Evolutionary conservation across 805 yeast species (phyloP), one percentile per base, ranked within the genome.

Genomic region (Yamadazyma phyllophila): DNA sequence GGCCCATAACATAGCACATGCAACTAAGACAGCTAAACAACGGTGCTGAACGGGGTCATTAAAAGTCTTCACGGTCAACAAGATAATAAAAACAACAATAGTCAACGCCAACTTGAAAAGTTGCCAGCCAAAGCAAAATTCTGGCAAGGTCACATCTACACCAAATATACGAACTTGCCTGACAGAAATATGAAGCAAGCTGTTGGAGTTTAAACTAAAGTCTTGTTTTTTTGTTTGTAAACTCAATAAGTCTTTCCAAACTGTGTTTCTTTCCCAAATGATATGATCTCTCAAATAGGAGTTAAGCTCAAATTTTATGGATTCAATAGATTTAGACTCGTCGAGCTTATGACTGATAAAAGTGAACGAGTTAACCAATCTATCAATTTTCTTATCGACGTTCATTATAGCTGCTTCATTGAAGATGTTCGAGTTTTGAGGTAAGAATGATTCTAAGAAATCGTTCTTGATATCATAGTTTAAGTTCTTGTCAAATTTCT

Each of bases 181-280:
- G 55, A 54, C 38, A n/a, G 49, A 46, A 47, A 65, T 40, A 36
- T 56, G 41, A 49, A 64, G 52, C 17, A 54, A 48, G 14, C 43
- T 36, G 26, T 50, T 49, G 8, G 51, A 39, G 32, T 46, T 51
- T 15, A 63, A 39, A 42, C 63, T 53, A 46, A 66, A 56, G 46
- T 62, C 61, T 50, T 63, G 65, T 16, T 63, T 50, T 35, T 55
- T 56, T 53, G 59, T 61, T 47, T 65, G 69, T 56, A 91, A 66
- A 16, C 94, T 92, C 61, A 92, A 85, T 85, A 92, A 83, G 64
- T 92, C 97, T 61, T 94, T 83, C 99, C 99, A 92, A 26, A 92
- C 97, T 0, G 97, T 92, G 62, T 90, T 90, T 63, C 99, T 78
- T 67, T 92, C 98, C 95, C 97, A 92, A 14, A 91, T 96, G 30